Percentiles rank a stretch among this genome's conserved stretches.
phyloP scores from a whole-genome alignment of 2,329 filamentous ascomycete species.

The Pseudogymnoascus sp. region DNA sequence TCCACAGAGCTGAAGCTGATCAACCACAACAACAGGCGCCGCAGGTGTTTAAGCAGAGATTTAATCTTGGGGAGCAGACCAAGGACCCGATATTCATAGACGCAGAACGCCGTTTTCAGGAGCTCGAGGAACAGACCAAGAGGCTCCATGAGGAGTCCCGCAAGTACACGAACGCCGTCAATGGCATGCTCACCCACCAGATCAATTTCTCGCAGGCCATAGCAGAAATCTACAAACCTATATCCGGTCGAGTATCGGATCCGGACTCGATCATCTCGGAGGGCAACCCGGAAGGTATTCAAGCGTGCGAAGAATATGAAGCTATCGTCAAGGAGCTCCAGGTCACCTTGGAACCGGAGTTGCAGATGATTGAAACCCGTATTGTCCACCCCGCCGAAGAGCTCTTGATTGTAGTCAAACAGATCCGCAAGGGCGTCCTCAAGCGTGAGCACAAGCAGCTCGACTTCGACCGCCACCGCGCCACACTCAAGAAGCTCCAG shows the following conservation, averaged over 20 bases:
- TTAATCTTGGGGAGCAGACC: constrained; percentile 92
- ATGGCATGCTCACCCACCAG: constrained; percentile 94
- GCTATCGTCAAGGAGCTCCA: constrained; percentile 82
- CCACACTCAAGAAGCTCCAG: constrained; percentile 83
- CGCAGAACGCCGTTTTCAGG: constrained; percentile 85
- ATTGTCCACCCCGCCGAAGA: constrained; percentile 91
- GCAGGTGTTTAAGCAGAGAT: constrained; percentile 82
- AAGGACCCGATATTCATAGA: constrained; percentile 94
- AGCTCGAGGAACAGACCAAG: constrained; percentile 93
- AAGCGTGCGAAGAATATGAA: constrained; percentile 95
- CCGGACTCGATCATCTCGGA: constrained; percentile 74
- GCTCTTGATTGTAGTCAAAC: constrained; percentile 88
- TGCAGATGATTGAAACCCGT: constrained; percentile 93
- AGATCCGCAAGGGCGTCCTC: constrained; percentile 76
- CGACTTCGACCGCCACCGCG: constrained; percentile 84
- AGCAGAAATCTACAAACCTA: constrained; percentile 95
- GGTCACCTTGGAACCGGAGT: constrained; percentile 77
- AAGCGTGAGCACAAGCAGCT: constrained; percentile 98
- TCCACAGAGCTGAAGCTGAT: constrained; percentile 15
- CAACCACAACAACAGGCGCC: constrained; percentile 53
- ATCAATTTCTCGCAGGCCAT: constrained; percentile 97
- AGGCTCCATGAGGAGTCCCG: constrained; percentile 93
- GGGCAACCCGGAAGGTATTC: constrained; percentile 87
- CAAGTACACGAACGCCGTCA: constrained; percentile 97
- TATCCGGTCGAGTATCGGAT: constrained; percentile 91